Percentiles rank a stretch among this genome's conserved stretches.
phyloP scores from a whole-genome alignment of 345 rosid genomes.

The Citrus inodora region DNA sequence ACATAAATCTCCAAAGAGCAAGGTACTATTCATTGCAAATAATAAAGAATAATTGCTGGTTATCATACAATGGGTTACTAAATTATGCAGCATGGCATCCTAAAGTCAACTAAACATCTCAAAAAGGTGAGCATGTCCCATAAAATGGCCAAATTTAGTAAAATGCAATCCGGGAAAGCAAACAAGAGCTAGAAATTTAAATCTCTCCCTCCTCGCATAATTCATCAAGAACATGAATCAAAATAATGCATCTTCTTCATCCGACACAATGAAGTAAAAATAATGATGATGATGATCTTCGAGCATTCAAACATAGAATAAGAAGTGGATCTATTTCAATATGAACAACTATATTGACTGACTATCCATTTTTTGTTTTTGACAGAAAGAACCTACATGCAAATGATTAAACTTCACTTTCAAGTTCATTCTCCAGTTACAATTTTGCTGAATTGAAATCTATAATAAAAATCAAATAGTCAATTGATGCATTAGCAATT shows the following conservation, averaged over 20 bases:
- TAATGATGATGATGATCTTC: no score
- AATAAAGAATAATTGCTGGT: neutral
- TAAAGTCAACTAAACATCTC: neutral
- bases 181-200: neutral
- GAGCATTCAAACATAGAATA: neutral
- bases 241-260: no score
- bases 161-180: no score
- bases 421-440: neutral
- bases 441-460: neutral
- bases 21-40: neutral
- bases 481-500: neutral
- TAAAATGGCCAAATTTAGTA: neutral
- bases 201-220: neutral
- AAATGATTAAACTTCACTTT: neutral
- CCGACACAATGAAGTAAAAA: no score
- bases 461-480: neutral
- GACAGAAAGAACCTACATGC: neutral
- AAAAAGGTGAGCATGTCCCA: neutral
- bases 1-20: neutral
- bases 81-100: neutral
- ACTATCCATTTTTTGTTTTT: neutral
- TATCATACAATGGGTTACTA: neutral
- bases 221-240: no score
- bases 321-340: neutral
- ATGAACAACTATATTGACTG: neutral